A percentile compares a stretch with the other conserved stretches of the same genome.
Evolutionary conservation across 2,329 filamentous ascomycete species (phyloP).

Genomic region (Trichophyton schoenleinii): DNA sequence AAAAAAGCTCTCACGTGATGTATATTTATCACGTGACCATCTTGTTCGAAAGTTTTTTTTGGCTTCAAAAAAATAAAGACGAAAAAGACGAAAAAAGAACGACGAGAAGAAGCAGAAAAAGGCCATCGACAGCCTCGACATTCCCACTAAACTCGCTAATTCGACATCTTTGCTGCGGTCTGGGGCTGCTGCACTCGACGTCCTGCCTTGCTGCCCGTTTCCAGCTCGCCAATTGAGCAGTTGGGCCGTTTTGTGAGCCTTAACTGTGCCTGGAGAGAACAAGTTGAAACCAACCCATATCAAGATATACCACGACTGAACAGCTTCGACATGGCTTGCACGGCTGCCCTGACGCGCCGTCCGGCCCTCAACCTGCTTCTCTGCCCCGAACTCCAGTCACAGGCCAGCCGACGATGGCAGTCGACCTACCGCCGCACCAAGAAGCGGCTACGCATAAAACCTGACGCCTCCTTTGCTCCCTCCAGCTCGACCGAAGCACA

Average conservation of each 20-base stretch:
- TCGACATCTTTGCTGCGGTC: background rate
- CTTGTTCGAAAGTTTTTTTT: background rate
- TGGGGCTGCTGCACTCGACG: background rate
- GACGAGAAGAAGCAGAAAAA: background rate
- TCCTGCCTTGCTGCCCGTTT: background rate
- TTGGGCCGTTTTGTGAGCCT: background rate
- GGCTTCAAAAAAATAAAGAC: background rate
- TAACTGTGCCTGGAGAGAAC: background rate
- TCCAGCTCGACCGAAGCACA: conserved; percentile 30
- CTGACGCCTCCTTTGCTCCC: conserved; percentile 39
- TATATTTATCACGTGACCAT: background rate
- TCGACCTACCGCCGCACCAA: conserved; percentile 40
- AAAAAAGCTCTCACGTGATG: background rate
- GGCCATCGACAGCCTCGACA: too few species aligned
- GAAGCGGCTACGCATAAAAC: conserved; percentile 39
- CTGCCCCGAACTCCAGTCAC: conserved; percentile 22
- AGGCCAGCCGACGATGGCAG: conserved; percentile 32
- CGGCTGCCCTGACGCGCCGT: conserved; percentile 22
- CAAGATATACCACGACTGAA: background rate
- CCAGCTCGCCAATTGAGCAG: background rate
- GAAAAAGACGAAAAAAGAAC: background rate
- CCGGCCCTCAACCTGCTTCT: conserved; percentile 27
- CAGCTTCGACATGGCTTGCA: conserved; percentile 19
- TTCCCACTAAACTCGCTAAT: background rate
- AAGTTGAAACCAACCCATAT: background rate